These are phyloP conservation scores for Trametes punicea DNA, from an alignment of 768 basidiomycete genomes.

Conservation along the genomic window DNA sequence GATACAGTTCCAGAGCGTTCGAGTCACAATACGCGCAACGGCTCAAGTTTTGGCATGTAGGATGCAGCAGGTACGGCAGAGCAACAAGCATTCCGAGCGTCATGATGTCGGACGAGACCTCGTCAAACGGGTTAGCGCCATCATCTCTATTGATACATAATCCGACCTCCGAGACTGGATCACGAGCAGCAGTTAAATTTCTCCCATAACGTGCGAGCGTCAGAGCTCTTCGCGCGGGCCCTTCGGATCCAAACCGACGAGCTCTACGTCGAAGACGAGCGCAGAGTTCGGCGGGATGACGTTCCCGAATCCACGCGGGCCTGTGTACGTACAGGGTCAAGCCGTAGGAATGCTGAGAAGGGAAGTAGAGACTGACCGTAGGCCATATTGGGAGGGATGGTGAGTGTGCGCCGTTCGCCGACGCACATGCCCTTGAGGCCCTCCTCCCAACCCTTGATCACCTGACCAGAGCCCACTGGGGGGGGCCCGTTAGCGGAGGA, in stretches of 20 bases:
- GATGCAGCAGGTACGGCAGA: no score
- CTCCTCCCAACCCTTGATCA: conserved; percentile 84
- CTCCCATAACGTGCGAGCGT: no score
- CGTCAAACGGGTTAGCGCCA: neutral
- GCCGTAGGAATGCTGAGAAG: neutral
- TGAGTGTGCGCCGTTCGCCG: conserved; percentile 83
- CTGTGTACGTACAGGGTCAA: conserved; percentile 34
- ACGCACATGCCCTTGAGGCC: conserved; percentile 84
- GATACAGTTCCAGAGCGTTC: no score
- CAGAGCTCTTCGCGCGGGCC: conserved; percentile 53
- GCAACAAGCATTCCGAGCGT: no score
- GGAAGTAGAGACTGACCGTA: conserved; percentile 60
- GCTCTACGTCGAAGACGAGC: conserved; percentile 84
- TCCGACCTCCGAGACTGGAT: neutral
- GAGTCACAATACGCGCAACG: no score
- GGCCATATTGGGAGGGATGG: conserved; percentile 75
- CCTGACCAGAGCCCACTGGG: conserved; percentile 73
- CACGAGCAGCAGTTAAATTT: neutral
- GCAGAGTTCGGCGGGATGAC: conserved; percentile 79
- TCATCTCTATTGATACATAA: neutral
- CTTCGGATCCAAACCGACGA: conserved; percentile 57
- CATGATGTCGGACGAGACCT: neutral
- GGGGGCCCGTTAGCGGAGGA: no score
- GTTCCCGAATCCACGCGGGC: conserved; percentile 68
- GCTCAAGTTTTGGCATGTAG: no score